Base-by-base conservation (phyloP, 108 stramenopile genomes). In the Fistulifera solaris region DNA sequence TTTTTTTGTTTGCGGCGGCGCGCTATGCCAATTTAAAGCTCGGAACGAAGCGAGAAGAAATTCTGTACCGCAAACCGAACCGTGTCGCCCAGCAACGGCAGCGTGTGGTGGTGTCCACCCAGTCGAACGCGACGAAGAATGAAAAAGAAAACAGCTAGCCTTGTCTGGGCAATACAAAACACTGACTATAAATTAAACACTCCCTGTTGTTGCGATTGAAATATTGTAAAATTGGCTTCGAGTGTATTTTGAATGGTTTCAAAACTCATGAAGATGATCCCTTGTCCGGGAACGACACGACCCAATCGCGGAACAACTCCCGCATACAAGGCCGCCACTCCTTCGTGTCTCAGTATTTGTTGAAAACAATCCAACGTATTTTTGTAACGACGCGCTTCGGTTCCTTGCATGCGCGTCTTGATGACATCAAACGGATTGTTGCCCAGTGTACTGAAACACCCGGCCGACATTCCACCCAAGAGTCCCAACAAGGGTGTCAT, bases 391-490 rank as follows among this genome's bases (percentile, higher is more conserved):
- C 71, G 66, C 31, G 94, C 87, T 15, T 92, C 72, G 11, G 90
- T 78, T 28, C 93, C 96, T 78, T 99, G 96, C 96, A 99, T 95
- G 43, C 94, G 73, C 15, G 96, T 97, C 75, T 99, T 99, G 39
- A 98, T 94, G 35, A 99, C 95, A 70, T 99, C 98, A 61, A 95
- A 94, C 5, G 96, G 93, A 63, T 95, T 96, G 67, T 96, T 99
- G 44, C 94, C 87, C 16, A 97, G 47, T 4, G 96, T 96, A 44
- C 89, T 91, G 61, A 99, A 96, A 60, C 94, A 95, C 15, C 98
- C 98, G 4, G 96, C 95, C 40, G 73, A 70, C 94, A 97, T 96
- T 21, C 98, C 98, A 27, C 96, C 96, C n/a, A 94, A 52, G n/a
- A 99, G 68, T 42, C 87, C 70, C 53, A 85, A 48, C 21, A 94